These are phyloP conservation scores for Prunus dulcis DNA, from an alignment of 306 rosid species.

Conservation along the genomic window DNA sequence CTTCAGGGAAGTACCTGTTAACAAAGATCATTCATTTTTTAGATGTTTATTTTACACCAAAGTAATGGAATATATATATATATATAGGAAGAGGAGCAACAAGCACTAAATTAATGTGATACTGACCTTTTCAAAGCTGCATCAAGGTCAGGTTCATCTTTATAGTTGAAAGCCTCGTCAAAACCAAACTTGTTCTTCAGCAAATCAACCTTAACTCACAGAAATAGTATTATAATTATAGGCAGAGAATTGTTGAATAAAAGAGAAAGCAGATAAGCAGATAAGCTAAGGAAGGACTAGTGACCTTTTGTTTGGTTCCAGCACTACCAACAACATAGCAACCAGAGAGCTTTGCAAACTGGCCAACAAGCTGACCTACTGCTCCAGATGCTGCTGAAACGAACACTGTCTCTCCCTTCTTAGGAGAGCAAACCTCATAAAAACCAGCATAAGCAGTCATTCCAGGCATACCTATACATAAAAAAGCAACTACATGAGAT, in stretches of 20 bases:
- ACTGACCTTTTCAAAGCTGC: no score
- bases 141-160: no score
- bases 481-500: neutral
- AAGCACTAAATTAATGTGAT: no score
- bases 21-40: no score
- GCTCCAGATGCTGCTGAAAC: slow-evolving; percentile 41
- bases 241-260: neutral
- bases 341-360: slow-evolving; percentile 32
- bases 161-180: neutral
- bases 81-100: no score
- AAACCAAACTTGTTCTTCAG: slow-evolving; percentile 29
- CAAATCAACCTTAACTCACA: slow-evolving; percentile 20
- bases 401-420: slow-evolving; percentile 30
- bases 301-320: slow-evolving; percentile 33
- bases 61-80: no score
- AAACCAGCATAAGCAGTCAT: slow-evolving; percentile 36
- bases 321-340: slow-evolving; percentile 44
- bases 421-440: slow-evolving; percentile 26
- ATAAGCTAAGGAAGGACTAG: neutral
- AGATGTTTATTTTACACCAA: no score
- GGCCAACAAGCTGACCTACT: slow-evolving; percentile 41
- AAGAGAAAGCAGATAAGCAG: no score
- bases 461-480: slow-evolving; percentile 36
- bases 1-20: slow-evolving; percentile 21
- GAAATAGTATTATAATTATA: neutral